Percentiles rank a stretch among this genome's conserved stretches.
Conservation (phyloP, 305 asterid species). For the Fraxinus ornus region DNA sequence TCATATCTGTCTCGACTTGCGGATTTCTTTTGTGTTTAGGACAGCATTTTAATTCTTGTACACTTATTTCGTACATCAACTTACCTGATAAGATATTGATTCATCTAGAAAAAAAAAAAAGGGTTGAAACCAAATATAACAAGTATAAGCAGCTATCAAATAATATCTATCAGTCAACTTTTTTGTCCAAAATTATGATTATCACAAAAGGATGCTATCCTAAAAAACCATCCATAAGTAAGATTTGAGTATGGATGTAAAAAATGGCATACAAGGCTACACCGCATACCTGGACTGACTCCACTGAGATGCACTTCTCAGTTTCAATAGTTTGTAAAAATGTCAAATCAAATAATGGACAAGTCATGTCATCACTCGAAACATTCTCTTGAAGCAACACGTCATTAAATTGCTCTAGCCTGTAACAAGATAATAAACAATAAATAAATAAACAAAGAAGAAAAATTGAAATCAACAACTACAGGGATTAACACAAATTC, state of each 20-base stretch:
- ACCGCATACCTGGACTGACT: constrained; percentile 57
- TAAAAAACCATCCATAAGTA: neutral
- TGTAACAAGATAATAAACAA: constrained; percentile 29
- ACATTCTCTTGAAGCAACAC: constrained; percentile 77
- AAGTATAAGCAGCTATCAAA: neutral
- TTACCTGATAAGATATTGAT: neutral
- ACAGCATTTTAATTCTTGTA: neutral
- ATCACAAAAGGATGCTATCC: neutral
- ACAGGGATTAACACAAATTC: constrained; percentile 5
- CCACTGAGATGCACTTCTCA: constrained; percentile 47
- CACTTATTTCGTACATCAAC: neutral
- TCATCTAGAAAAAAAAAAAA: neutral
- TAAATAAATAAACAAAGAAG: neutral
- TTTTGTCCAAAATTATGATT: neutral
- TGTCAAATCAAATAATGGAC: constrained; percentile 60
- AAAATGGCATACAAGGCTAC: neutral
- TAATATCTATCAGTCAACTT: neutral
- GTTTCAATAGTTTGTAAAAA: constrained; percentile 56
- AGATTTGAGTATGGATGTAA: neutral
- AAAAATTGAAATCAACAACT: constrained; percentile 9
- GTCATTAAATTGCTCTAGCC: constrained; percentile 94
- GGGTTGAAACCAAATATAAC: neutral
- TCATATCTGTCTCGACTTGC: neutral
- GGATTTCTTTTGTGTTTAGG: neutral
- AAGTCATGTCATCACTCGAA: constrained; percentile 36